Conservation (phyloP, 495 filamentous ascomycete genomes). For the Penicillium roqueforti region DNA sequence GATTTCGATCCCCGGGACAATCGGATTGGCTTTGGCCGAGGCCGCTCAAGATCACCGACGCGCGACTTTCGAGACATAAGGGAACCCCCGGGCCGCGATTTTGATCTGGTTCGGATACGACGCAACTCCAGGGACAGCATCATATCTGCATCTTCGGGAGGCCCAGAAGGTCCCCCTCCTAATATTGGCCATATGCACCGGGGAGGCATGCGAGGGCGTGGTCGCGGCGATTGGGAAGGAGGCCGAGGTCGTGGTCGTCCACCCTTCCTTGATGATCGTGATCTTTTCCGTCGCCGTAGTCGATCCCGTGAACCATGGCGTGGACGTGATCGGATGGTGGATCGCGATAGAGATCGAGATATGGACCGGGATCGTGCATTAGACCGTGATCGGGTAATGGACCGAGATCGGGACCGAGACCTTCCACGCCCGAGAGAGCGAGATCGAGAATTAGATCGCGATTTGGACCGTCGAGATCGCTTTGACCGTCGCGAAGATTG, state of each 20-base stretch:
- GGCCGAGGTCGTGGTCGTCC: slow-evolving; percentile 51
- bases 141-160: slow-evolving; percentile 63
- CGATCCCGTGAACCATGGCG: slow-evolving; percentile 66
- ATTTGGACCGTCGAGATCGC: slow-evolving; percentile 38
- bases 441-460: slow-evolving; percentile 36
- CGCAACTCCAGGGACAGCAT: slow-evolving; percentile 59
- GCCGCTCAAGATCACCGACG: slow-evolving; percentile 43
- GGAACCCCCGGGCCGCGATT: slow-evolving; percentile 37
- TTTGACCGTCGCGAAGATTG: slow-evolving; percentile 47
- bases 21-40: slow-evolving; percentile 39
- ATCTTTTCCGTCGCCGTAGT: slow-evolving; percentile 54
- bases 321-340: slow-evolving; percentile 33
- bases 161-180: slow-evolving; percentile 56
- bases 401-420: slow-evolving; percentile 34
- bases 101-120: slow-evolving; percentile 47
- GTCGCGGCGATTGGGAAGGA: slow-evolving; percentile 64
- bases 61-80: slow-evolving; percentile 50
- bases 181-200: slow-evolving; percentile 50
- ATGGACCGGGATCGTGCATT: slow-evolving; percentile 35
- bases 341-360: slow-evolving; percentile 41
- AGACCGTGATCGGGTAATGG: slow-evolving; percentile 27
- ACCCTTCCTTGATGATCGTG: slow-evolving; percentile 59
- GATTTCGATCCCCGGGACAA: slow-evolving; percentile 44
- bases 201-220: slow-evolving; percentile 56
- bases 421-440: slow-evolving; percentile 23